Evolutionary conservation across 345 rosid species (phyloP).

Genomic region (Melastoma malabathricum): DNA sequence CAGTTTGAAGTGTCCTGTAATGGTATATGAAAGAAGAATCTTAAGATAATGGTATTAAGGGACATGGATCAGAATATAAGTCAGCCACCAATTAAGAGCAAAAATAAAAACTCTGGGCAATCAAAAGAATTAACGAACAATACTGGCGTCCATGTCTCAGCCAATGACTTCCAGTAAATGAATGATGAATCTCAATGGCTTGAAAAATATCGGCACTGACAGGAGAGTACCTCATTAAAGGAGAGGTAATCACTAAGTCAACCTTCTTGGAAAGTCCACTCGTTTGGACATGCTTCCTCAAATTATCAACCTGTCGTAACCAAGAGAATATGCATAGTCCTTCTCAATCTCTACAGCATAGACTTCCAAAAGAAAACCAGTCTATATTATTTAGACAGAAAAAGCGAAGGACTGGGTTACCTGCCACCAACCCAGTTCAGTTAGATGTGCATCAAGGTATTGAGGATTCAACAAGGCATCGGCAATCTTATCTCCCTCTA

Average conservation of each 20-base stretch:
- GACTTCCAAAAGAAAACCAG: no score
- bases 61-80: no score
- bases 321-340: no score
- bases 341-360: no score
- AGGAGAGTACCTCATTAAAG: constrained; percentile 57
- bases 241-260: constrained; percentile 73
- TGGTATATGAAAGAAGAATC: constrained; percentile 9
- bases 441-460: constrained; percentile 83
- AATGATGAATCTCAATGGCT: no score
- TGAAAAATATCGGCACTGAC: background rate
- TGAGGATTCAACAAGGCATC: constrained; percentile 74
- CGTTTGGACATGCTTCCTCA: constrained; percentile 75
- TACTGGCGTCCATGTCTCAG: no score
- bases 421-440: constrained; percentile 91
- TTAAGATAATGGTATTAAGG: background rate
- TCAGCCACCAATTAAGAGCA: no score
- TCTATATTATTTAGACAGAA: no score
- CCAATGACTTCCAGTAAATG: no score
- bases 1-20: constrained; percentile 87
- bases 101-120: no score
- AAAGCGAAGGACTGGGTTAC: constrained; percentile 13
- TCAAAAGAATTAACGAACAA: no score
- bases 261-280: constrained; percentile 64
- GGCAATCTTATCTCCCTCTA: constrained; percentile 84
- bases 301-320: constrained; percentile 46